Percentiles rank a stretch among this genome's conserved stretches.
Conservation (phyloP, 352 stramenopile genomes). For the Aphanomyces stellatus region DNA sequence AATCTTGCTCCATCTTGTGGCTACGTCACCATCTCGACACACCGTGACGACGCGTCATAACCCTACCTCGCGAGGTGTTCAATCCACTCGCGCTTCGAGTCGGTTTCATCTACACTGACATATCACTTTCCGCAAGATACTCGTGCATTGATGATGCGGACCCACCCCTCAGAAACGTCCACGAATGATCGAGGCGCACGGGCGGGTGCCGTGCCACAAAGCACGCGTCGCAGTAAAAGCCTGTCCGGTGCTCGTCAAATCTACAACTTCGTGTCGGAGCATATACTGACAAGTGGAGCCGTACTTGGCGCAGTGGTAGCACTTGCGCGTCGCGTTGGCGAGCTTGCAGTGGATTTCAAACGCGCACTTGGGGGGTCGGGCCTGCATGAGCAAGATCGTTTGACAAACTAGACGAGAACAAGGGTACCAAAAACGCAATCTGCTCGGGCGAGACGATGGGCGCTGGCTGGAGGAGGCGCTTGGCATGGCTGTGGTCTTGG, state of each 20-base stretch:
- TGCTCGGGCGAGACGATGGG: neutral
- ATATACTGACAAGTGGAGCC: neutral
- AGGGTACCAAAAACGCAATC: neutral
- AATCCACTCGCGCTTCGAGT: constrained; percentile 32
- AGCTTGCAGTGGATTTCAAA: constrained; percentile 40
- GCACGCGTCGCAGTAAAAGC: constrained; percentile 63
- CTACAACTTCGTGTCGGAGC: too few species aligned
- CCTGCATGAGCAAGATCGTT: neutral
- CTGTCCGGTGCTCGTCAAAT: constrained; percentile 40
- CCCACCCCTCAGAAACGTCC: constrained; percentile 21
- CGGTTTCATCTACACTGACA: neutral
- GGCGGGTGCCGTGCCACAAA: constrained; percentile 45
- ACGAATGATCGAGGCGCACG: constrained; percentile 45
- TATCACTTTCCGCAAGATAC: neutral
- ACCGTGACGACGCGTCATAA: neutral
- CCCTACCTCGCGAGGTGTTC: constrained; percentile 40
- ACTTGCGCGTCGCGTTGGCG: constrained; percentile 47
- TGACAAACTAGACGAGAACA: neutral
- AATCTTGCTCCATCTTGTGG: constrained; percentile 57
- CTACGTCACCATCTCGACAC: constrained; percentile 23
- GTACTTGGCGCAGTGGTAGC: constrained; percentile 58
- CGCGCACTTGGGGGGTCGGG: constrained; percentile 39
- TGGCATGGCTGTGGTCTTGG: constrained; percentile 26
- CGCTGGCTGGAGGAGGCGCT: constrained; percentile 14
- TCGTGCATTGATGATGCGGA: neutral